Evolutionary conservation across 2,329 filamentous ascomycete species (phyloP).

Genomic region (Cadophora luteo-olivacea): DNA sequence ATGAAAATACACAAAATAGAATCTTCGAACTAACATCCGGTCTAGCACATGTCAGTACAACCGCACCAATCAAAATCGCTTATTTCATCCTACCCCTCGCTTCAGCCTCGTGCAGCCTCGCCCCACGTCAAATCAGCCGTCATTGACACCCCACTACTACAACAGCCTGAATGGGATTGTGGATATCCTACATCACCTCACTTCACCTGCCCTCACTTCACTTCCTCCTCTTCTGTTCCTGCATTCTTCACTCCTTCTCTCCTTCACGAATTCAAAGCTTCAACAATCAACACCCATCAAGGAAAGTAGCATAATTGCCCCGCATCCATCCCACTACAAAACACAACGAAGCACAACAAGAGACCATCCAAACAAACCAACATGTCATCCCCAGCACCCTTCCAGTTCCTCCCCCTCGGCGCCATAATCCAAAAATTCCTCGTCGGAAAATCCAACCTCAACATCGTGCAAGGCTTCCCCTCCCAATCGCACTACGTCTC

Average conservation of each 20-base stretch:
- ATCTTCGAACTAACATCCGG: no score
- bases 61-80: background rate
- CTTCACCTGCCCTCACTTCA: background rate
- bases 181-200: slow-evolving; percentile 2
- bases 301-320: background rate
- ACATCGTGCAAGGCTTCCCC: slow-evolving; percentile 90
- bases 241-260: background rate
- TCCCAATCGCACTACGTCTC: slow-evolving; percentile 75
- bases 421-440: slow-evolving; percentile 83
- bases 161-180: slow-evolving; percentile 13
- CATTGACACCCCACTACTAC: background rate
- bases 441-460: slow-evolving; percentile 82
- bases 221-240: background rate
- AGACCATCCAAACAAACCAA: background rate
- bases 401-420: slow-evolving; percentile 75
- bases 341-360: no score
- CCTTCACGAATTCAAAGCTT: background rate
- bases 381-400: slow-evolving; percentile 43
- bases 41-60: no score
- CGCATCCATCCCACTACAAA: no score
- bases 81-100: background rate
- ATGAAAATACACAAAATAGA: no score
- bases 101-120: slow-evolving; percentile 15
- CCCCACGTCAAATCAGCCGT: slow-evolving; percentile 4
- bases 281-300: background rate